Evolutionary conservation across 495 filamentous ascomycete species (phyloP).

Genomic region (Terfezia boudieri): DNA sequence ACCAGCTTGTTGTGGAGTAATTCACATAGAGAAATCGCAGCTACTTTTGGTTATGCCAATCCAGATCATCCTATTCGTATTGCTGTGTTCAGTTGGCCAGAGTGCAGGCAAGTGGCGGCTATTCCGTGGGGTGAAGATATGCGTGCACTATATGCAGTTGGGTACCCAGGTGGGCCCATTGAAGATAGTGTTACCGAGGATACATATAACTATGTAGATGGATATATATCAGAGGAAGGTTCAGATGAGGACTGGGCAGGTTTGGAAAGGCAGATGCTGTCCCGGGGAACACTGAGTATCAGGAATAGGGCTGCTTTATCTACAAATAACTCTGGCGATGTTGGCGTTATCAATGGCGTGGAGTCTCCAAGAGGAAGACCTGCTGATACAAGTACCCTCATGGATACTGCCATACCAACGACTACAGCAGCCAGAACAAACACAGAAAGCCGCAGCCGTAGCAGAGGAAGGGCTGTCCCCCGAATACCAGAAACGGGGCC

Average conservation of each 20-base stretch:
- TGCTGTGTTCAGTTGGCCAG: constrained; percentile 89
- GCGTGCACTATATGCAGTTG: constrained; percentile 51
- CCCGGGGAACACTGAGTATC: background rate
- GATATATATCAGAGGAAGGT: constrained; percentile 1
- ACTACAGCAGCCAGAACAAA: background rate
- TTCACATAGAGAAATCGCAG: constrained; percentile 65
- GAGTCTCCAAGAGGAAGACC: no score
- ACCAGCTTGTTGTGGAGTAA: constrained; percentile 83
- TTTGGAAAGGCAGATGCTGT: background rate
- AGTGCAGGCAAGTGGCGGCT: constrained; percentile 65
- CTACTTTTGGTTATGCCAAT: constrained; percentile 88
- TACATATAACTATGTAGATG: constrained; percentile 1
- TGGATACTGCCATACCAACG: background rate
- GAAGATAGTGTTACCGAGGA: constrained; percentile 14
- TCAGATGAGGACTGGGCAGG: background rate
- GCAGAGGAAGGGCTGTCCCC: background rate
- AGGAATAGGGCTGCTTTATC: no score
- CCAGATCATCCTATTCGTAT: constrained; percentile 81
- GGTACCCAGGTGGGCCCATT: constrained; percentile 39
- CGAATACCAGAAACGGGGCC: background rate
- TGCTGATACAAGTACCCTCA: no score
- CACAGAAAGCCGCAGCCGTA: background rate
- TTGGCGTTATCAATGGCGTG: no score
- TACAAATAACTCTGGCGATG: no score
- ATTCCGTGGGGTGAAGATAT: constrained; percentile 77